Base-by-base conservation (phyloP, 23 red algal species). In the Gracilaria gracilis region DNA sequence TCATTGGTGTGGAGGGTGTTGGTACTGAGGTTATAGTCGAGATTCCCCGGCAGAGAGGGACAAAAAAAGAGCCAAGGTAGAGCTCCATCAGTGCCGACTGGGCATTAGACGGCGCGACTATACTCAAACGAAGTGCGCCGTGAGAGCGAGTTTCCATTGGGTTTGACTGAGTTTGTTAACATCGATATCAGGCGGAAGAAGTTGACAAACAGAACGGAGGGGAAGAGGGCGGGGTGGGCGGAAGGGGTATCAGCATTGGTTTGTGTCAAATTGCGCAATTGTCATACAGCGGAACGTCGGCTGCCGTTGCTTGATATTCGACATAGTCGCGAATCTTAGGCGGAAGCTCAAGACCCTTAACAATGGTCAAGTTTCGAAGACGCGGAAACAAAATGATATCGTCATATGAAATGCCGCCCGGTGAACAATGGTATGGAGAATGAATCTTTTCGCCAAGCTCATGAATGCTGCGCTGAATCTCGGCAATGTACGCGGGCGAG, bases 271-370 rank as follows among this genome's bases (percentile, higher is more conserved):
- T 57, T 23, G 84, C 84, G 51, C 40, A 76, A 24, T 75, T 67
- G 46, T 79, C 28, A 46, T 55, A 78, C 66, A 74, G 0, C 28
- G 82, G 50, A 67, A 93, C 70, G 7, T 93, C 91, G 19, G 82
- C 42, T 37, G 16, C 31, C 3, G 9, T 39, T 8, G 59, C 44
- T 19, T 84, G 74, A 61, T 77, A 76, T 29, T 93, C 79, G 16
- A 79, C 58, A 33, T 93, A 93, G 24, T 82, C 81, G 6, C 44
- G 33, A 21, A 84, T 39, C 82, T 76, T 75, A 9, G 64, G 28
- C 62, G 91, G 91, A 24, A 83, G 66, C 1, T 37, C 82, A 40
- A 85, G 46, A 62, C 79, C 91, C 82, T 93, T 93, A 21, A 93
- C 27, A 69, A 93, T 72, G 6, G 76, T 85, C 34, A 93, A 23